A percentile compares a stretch with the other conserved stretches of the same genome.
phyloP scores from a whole-genome alignment of 192 early-diverging fungal genomes.

The Coemansia sp. region DNA sequence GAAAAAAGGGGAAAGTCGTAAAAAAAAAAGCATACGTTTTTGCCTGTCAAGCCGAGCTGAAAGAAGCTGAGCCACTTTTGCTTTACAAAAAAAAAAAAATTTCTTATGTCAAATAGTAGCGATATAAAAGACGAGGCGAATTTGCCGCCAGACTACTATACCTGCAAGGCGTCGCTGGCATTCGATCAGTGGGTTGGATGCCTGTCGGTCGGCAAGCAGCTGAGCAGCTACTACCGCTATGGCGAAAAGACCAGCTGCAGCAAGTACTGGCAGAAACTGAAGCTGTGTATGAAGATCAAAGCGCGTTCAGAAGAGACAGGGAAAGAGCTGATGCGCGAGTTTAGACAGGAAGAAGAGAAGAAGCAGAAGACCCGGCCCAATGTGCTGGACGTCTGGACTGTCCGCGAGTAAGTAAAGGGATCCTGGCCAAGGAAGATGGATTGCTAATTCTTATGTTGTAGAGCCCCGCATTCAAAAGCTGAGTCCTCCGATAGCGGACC shows the following conservation, averaged over 20 bases:
- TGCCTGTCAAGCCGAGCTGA: too few species aligned
- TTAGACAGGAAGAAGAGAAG: conserved; percentile 19
- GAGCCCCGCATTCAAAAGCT: too few species aligned
- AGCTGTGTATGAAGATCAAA: conserved; percentile 44
- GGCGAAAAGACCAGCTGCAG: conserved; percentile 39
- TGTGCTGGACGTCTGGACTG: conserved; percentile 48
- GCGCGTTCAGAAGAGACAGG: conserved; percentile 33
- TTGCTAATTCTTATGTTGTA: too few species aligned
- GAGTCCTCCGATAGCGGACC: too few species aligned
- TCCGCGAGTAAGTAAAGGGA: conserved; percentile 15
- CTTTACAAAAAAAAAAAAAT: too few species aligned
- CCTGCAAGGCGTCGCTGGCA: conserved; percentile 45
- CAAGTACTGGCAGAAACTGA: conserved; percentile 43
- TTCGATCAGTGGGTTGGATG: conserved; percentile 52
- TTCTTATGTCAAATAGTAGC: too few species aligned
- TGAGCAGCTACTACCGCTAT: conserved; percentile 53
- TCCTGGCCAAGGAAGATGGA: too few species aligned
- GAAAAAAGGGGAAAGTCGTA: too few species aligned
- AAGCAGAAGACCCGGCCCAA: conserved; percentile 27
- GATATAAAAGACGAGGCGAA: neutral
- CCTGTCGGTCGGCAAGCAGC: conserved; percentile 47
- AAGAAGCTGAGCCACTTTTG: too few species aligned
- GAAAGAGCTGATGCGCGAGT: conserved; percentile 32
- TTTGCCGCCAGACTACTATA: conserved; percentile 23
- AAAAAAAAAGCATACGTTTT: too few species aligned